These are phyloP conservation scores for Candida albicans DNA, from an alignment of 1,139 yeast genomes.

Conservation along the genomic window DNA sequence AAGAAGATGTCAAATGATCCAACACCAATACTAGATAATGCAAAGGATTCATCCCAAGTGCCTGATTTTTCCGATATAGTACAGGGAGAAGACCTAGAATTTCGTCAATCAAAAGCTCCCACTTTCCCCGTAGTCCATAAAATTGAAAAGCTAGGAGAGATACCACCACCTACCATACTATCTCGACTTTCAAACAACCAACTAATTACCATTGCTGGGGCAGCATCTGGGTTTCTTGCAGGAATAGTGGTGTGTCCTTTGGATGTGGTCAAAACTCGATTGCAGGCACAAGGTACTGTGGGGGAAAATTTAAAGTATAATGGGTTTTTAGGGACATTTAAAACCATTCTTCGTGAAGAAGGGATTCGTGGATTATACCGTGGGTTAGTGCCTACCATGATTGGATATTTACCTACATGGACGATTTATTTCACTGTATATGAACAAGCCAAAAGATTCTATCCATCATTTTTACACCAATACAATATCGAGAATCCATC, in stretches of 20 bases:
- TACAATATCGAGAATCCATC: constrained; percentile 45
- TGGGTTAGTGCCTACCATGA: constrained; percentile 85
- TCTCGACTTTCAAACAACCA: constrained; percentile 32
- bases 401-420: constrained; percentile 98
- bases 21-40: neutral
- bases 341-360: constrained; percentile 68
- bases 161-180: constrained; percentile 25
- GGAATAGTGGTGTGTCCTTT: constrained; percentile 50
- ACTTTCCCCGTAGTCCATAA: constrained; percentile 26
- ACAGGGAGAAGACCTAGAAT: constrained; percentile 43
- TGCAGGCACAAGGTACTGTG: constrained; percentile 41
- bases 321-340: constrained; percentile 63
- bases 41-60: neutral
- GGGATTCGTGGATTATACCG: constrained; percentile 83
- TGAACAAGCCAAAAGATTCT: constrained; percentile 65
- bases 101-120: constrained; percentile 24
- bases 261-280: constrained; percentile 48
- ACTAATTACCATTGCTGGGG: constrained; percentile 44
- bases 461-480: constrained; percentile 26
- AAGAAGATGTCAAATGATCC: neutral
- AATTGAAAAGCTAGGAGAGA: constrained; percentile 21
- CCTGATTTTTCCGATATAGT: constrained; percentile 39
- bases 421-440: constrained; percentile 90
- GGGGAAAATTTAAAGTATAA: constrained; percentile 35
- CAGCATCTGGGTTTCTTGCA: constrained; percentile 47